Percentiles rank a stretch among this genome's conserved stretches.
phyloP scores from a whole-genome alignment of 1,139 yeast species.

The Tardiomyces blankii region DNA sequence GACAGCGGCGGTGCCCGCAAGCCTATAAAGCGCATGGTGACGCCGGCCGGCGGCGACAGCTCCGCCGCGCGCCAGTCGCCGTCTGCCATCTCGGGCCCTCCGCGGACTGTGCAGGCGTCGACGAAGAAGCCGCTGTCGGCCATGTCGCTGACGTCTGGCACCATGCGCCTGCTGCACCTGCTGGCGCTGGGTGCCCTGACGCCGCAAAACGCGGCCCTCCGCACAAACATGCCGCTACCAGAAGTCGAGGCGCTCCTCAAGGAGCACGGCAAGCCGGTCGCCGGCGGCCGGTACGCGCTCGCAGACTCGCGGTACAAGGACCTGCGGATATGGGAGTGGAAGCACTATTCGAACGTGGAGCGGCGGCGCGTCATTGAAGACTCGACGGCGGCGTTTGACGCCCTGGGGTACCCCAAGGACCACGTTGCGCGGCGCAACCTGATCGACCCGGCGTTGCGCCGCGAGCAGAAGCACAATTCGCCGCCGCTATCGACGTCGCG shows the following conservation, averaged over 20 bases:
- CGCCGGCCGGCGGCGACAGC: not conserved
- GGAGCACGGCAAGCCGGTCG: conserved; percentile 16
- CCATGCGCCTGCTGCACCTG: conserved; percentile 15
- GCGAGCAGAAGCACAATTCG: conserved; percentile 2
- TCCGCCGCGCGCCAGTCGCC: not conserved
- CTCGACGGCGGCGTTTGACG: conserved; percentile 23
- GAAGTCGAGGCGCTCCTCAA: conserved; percentile 21
- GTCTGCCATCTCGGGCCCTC: not conserved
- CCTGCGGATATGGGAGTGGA: conserved; percentile 29
- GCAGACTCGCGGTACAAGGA: conserved; percentile 23
- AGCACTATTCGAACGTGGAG: conserved; percentile 22
- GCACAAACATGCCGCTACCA: conserved; percentile 19
- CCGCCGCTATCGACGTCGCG: not conserved
- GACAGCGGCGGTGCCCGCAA: not conserved
- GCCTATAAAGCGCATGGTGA: not conserved
- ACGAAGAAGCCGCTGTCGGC: not conserved
- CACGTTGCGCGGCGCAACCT: conserved; percentile 22
- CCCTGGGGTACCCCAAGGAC: conserved; percentile 18
- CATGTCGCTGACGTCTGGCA: not conserved
- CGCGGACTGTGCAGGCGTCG: not conserved
- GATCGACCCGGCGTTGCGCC: conserved; percentile 21
- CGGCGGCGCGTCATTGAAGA: conserved; percentile 20
- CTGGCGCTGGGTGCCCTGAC: conserved; percentile 23
- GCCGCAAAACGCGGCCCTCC: conserved; percentile 16
- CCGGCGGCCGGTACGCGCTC: conserved; percentile 12